phyloP scores from a whole-genome alignment of 2,329 filamentous ascomycete species.

The Paracorniculantispora psalliotae region DNA sequence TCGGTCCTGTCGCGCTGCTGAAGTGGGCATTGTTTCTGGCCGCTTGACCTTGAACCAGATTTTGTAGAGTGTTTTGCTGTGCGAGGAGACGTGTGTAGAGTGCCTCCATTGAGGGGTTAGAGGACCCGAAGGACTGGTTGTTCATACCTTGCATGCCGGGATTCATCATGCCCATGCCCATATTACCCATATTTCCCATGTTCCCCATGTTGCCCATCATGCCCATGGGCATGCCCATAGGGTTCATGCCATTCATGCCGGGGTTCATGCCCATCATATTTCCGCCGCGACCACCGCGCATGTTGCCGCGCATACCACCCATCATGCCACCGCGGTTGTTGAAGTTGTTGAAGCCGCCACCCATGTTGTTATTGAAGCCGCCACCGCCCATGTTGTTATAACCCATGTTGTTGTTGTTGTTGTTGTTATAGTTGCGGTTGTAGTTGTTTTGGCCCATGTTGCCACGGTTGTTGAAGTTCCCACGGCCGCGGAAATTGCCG shows the following conservation, averaged over 20 bases:
- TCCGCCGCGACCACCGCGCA: constrained; percentile 47
- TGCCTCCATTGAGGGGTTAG: constrained; percentile 40
- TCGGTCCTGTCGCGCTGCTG: neutral
- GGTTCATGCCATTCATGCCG: constrained; percentile 22
- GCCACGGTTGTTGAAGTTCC: constrained; percentile 42
- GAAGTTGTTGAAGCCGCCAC: constrained; percentile 48
- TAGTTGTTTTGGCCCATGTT: constrained; percentile 43
- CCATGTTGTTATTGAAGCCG: constrained; percentile 44
- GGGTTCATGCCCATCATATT: constrained; percentile 44
- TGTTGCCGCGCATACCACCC: constrained; percentile 42
- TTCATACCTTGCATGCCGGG: constrained; percentile 32
- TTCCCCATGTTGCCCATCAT: constrained; percentile 45
- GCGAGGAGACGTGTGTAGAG: constrained; percentile 17
- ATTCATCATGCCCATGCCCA: constrained; percentile 29
- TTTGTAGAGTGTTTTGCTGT: neutral
- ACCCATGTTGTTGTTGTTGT: constrained; percentile 32
- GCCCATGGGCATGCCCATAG: constrained; percentile 39
- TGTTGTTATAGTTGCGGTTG: constrained; percentile 40
- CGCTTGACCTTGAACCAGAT: neutral
- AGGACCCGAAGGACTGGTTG: constrained; percentile 16
- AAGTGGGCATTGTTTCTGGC: neutral
- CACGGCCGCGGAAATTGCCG: constrained; percentile 50
- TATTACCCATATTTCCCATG: constrained; percentile 35
- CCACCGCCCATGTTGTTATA: constrained; percentile 42
- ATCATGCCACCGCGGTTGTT: constrained; percentile 45